Base-by-base conservation (phyloP, 2,329 filamentous ascomycete genomes). In the Epichloe bromicola region DNA sequence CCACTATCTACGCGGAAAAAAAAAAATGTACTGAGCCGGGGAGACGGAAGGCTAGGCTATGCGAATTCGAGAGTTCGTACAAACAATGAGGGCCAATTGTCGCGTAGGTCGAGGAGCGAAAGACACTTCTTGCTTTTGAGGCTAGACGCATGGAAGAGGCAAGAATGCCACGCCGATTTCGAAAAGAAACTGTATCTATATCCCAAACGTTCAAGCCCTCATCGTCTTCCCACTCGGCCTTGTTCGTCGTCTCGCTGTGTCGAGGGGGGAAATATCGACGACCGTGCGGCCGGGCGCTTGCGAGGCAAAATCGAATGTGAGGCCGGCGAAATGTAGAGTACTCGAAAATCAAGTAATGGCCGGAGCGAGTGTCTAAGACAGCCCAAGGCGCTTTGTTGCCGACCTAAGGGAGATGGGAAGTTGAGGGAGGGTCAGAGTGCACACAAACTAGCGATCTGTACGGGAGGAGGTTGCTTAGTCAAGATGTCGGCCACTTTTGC, bases 361-460 rank as follows among this genome's bases (percentile, higher is more conserved):
- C 33, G 42, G 14, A 51, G 46, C 40, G 46, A 52, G 46, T 30
- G 46, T 40, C 40, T 44, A 6, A 40, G 40, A 44, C 40, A 30
- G 30, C 15, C 10, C 26, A 11, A 38, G 36, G 49, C 14, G 33
- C 17, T 41, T 46, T 49, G 34, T 36, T 52, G 40, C 41, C 34
- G 41, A 40, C 17, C 34, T 17, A 17, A 46, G 41, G 23, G 36
- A 36, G 37, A 48, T 45, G 46, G 17, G 20, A 40, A 37, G 19
- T 30, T 19, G 20, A 30, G 17, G 36, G 19, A 37, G 3, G 20
- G 11, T 19, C 26, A 8, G 26, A 26, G 23, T 26, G 23, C 23
- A 26, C 23, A 26, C 4, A 26, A 8, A 26, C 23, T 8, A 26
- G 23, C 23, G 26, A 30, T 30, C 38, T 3, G 26, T 33, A 14